Evolutionary conservation across 1,284 basidiomycete genomes (phyloP).

Genomic region (Cerioporus squamosus): DNA sequence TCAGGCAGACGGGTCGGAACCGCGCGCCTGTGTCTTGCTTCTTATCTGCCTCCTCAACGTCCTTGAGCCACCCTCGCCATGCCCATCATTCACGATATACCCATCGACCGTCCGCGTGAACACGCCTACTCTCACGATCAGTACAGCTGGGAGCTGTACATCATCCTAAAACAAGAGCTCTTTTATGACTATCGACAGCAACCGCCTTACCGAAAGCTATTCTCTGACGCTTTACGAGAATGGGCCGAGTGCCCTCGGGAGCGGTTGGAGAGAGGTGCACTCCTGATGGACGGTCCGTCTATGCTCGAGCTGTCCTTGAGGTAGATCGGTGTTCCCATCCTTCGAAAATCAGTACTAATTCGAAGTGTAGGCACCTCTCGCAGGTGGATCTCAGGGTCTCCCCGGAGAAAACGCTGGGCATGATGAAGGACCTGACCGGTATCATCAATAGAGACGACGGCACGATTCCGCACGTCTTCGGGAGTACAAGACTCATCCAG

Average conservation of each 20-base stretch:
- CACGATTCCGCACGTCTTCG: background rate
- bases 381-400: background rate
- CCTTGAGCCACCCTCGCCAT: background rate
- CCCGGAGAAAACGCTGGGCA: background rate
- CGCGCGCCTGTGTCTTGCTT: too few relatives aligned
- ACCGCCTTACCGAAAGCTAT: background rate
- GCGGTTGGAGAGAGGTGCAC: background rate
- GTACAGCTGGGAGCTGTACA: background rate
- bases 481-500: background rate
- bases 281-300: background rate
- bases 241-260: background rate
- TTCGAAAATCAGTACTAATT: background rate
- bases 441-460: background rate
- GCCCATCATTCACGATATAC: background rate
- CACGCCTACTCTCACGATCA: background rate
- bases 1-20: too few relatives aligned
- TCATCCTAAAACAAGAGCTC: background rate
- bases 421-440: background rate
- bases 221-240: background rate
- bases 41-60: too few relatives aligned
- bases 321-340: background rate
- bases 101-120: background rate
- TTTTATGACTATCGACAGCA: background rate
- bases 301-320: background rate
- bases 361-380: background rate